A percentile compares a stretch with the other conserved stretches of the same genome.
Conservation (phyloP, 129 eudicot genomes). For the Saposhnikovia divaricata region DNA sequence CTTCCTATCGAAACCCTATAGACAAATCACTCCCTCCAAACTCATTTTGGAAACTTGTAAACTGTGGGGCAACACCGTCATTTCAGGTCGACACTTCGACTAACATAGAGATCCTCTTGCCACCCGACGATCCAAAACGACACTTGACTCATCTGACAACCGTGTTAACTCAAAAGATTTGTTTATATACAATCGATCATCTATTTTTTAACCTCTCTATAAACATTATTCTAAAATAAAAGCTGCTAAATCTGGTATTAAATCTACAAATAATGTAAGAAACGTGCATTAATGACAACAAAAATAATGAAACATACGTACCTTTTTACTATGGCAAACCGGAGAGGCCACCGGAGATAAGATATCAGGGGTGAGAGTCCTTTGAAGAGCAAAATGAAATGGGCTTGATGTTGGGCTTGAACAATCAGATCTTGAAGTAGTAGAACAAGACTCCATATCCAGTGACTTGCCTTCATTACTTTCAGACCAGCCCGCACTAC, state of each 20-base stretch:
- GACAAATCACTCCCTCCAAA: conserved; percentile 13
- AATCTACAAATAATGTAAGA: not conserved
- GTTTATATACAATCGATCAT: not conserved
- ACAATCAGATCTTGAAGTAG: conserved; percentile 46
- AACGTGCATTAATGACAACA: not conserved
- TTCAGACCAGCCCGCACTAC: conserved; percentile 51
- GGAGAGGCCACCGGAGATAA: conserved; percentile 62
- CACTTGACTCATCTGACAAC: conserved; percentile 17
- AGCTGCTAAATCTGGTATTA: not conserved
- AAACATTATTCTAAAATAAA: not conserved
- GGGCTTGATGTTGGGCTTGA: conserved; percentile 54
- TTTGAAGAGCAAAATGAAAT: conserved; percentile 58
- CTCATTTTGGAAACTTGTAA: not conserved
- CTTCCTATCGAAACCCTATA: conserved; percentile 4
- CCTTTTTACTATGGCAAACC: conserved; percentile 43
- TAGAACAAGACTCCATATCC: conserved; percentile 61
- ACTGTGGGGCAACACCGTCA: conserved; percentile 23
- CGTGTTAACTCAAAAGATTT: conserved; percentile 12
- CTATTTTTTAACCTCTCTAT: too few relatives aligned
- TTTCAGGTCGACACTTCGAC: conserved; percentile 30
- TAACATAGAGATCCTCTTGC: conserved; percentile 27
- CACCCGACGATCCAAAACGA: conserved; percentile 32
- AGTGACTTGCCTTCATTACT: conserved; percentile 34
- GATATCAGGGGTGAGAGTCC: conserved; percentile 34
- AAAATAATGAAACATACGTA: conserved; percentile 22